Percentiles rank a stretch among this genome's conserved stretches.
phyloP scores from a whole-genome alignment of 1,284 basidiomycete genomes.

The Malassezia globosa region DNA sequence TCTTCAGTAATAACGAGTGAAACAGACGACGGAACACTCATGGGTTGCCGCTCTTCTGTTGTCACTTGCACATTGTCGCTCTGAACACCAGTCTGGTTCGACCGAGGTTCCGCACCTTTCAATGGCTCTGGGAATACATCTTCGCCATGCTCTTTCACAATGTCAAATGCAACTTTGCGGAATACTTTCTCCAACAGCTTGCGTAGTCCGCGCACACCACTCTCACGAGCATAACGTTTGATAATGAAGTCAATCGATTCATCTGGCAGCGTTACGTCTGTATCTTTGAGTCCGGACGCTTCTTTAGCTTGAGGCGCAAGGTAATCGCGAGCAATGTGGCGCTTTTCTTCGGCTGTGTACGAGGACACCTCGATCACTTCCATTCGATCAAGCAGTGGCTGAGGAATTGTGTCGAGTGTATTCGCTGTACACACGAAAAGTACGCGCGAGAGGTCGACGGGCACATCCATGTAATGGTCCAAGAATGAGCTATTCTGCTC shows the following conservation, averaged over 20 bases:
- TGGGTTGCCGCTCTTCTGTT: conserved; percentile 66
- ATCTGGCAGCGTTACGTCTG: conserved; percentile 40
- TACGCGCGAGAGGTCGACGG: conserved; percentile 87
- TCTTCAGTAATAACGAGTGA: conserved; percentile 71
- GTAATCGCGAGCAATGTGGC: conserved; percentile 79
- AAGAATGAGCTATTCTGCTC: conserved; percentile 94
- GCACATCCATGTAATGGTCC: conserved; percentile 96
- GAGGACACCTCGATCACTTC: conserved; percentile 79
- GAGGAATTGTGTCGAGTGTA: conserved; percentile 80
- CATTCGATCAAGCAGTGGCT: conserved; percentile 76
- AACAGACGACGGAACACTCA: conserved; percentile 68
- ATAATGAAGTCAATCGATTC: conserved; percentile 75
- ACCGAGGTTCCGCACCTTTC: conserved; percentile 42
- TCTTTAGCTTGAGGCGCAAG: conserved; percentile 90
- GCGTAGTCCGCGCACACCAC: conserved; percentile 54
- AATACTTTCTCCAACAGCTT: conserved; percentile 64
- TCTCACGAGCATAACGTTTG: conserved; percentile 92
- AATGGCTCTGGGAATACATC: conserved; percentile 64
- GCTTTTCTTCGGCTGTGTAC: conserved; percentile 94
- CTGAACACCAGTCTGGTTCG: not conserved
- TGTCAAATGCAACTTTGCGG: conserved; percentile 85
- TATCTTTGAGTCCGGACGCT: conserved; percentile 61
- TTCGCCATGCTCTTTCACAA: conserved; percentile 84
- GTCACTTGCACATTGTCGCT: conserved; percentile 48
- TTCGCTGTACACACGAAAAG: conserved; percentile 82